Percentiles rank a stretch among this genome's conserved stretches.
phyloP scores from a whole-genome alignment of 371 early-diverging fungal species.

The Mucor lusitanicus region DNA sequence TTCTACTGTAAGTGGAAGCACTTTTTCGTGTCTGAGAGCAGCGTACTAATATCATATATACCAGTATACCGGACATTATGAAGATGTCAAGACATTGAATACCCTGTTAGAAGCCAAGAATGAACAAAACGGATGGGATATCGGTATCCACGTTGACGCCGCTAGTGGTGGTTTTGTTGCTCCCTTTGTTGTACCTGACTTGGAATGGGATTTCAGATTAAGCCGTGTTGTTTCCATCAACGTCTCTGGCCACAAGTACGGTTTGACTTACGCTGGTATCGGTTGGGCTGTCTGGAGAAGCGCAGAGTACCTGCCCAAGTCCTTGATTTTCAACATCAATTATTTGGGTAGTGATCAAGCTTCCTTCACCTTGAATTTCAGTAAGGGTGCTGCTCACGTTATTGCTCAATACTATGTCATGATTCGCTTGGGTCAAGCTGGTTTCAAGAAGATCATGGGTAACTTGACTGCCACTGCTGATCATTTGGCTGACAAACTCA shows the following conservation, averaged over 20 bases:
- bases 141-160: slow-evolving; percentile 80
- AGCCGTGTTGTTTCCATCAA: slow-evolving; percentile 71
- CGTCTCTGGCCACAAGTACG: slow-evolving; percentile 78
- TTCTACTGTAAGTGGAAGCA: slow-evolving; percentile 51
- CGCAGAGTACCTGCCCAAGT: slow-evolving; percentile 60
- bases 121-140: slow-evolving; percentile 55
- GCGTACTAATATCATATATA: no score
- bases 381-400: slow-evolving; percentile 62
- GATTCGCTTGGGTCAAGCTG: slow-evolving; percentile 61
- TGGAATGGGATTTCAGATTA: slow-evolving; percentile 75
- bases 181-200: slow-evolving; percentile 73
- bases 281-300: slow-evolving; percentile 73
- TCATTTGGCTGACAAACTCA: slow-evolving; percentile 53
- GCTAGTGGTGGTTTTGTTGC: slow-evolving; percentile 81
- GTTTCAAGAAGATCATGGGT: slow-evolving; percentile 63
- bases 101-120: slow-evolving; percentile 60
- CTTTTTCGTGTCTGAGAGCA: no score
- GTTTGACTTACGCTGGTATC: slow-evolving; percentile 69
- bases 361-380: slow-evolving; percentile 74
- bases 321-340: slow-evolving; percentile 70
- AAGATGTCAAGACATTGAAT: slow-evolving; percentile 67
- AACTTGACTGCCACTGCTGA: slow-evolving; percentile 51
- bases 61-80: slow-evolving; percentile 82
- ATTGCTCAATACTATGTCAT: slow-evolving; percentile 74
- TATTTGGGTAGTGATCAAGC: slow-evolving; percentile 64